These are phyloP conservation scores for Ophiocordyceps camponoti-floridani DNA, from an alignment of 2,329 filamentous ascomycete species.

Conservation along the genomic window DNA sequence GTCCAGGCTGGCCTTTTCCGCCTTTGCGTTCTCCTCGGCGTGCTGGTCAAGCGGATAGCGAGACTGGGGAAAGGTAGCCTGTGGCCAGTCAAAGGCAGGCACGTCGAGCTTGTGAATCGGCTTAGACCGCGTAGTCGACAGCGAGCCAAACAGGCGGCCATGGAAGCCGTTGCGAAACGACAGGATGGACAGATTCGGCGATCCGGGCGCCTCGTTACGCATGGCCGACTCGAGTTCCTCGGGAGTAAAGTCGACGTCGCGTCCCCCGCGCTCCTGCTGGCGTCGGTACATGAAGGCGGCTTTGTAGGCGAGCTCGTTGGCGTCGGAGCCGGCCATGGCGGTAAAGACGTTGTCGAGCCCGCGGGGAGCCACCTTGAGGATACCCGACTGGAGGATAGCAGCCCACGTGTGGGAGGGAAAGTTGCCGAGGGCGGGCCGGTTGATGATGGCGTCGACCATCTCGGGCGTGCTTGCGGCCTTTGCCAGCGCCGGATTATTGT, in stretches of 20 bases:
- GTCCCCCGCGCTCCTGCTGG: conserved; percentile 63
- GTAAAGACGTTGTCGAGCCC: conserved; percentile 83
- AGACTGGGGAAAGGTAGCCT: conserved; percentile 67
- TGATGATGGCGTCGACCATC: conserved; percentile 68
- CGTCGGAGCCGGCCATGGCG: conserved; percentile 73
- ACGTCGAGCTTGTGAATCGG: conserved; percentile 91
- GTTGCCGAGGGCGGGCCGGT: conserved; percentile 77
- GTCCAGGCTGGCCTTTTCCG: conserved; percentile 64
- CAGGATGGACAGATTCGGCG: conserved; percentile 63
- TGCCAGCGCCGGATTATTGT: conserved; percentile 69
- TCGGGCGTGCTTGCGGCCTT: conserved; percentile 55
- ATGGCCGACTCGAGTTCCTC: conserved; percentile 61
- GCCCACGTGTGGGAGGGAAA: conserved; percentile 81
- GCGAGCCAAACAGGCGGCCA: conserved; percentile 71
- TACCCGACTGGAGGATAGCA: conserved; percentile 57
- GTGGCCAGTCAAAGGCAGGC: conserved; percentile 87
- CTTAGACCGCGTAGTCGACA: conserved; percentile 83
- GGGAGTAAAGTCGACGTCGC: conserved; percentile 58
- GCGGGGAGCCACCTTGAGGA: conserved; percentile 67
- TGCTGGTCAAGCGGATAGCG: conserved; percentile 78
- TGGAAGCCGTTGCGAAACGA: conserved; percentile 84
- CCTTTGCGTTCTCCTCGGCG: conserved; percentile 60
- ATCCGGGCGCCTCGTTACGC: conserved; percentile 63
- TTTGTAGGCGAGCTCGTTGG: conserved; percentile 90
- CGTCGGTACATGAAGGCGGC: conserved; percentile 88